Evolutionary conservation across 1,284 basidiomycete species (phyloP), one percentile per base, ranked within the genome.

Genomic region (Volvariella volvacea): DNA sequence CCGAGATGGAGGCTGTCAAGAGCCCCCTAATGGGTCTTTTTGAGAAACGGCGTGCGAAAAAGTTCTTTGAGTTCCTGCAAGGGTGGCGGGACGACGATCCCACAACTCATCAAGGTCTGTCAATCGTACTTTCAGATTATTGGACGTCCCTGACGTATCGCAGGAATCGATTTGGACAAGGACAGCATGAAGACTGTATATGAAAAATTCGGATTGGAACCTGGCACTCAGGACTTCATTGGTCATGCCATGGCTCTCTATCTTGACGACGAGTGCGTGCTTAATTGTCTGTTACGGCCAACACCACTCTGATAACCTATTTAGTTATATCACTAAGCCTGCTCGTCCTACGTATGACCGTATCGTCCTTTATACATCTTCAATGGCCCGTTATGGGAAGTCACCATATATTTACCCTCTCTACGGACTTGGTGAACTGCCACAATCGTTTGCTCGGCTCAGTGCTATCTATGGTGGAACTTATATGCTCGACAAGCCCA

Each of bases 331-430:
- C 66, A 87, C 79, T 59, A 90, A 94, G 64, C 79, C 90, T 40
- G 96, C 94, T 32, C 87, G 93, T 43, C 80, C 86, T 44, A 76
- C 95, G 4, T 94, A 97, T 63, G 87, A 97, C 59, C 91, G 96
- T 50, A 97, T 99, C 66, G 78, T 98, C 53, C 83, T 99, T 49
- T 99, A 99, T 73, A 97, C 93, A 14, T 88, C 90, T 6, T 99
- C 95, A 16, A 97, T 99, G 92, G 93, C 96, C 22, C 90, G 96
- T 45, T 99, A 97, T 68, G 96, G 96, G 57, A 99, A 99, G 69
- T 99, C 96, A 15, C 96, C 96, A 2, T 99, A 99, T 76, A 97
- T 99, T 64, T 99, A 99, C 73, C 96, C 96, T 12, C 80, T 98
- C 44, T 99, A 99, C 67, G 96, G 96, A 52, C 88, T 99, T 42